Evolutionary conservation across 495 filamentous ascomycete genomes (phyloP).

Genomic region (Chaetomidium leptoderma): DNA sequence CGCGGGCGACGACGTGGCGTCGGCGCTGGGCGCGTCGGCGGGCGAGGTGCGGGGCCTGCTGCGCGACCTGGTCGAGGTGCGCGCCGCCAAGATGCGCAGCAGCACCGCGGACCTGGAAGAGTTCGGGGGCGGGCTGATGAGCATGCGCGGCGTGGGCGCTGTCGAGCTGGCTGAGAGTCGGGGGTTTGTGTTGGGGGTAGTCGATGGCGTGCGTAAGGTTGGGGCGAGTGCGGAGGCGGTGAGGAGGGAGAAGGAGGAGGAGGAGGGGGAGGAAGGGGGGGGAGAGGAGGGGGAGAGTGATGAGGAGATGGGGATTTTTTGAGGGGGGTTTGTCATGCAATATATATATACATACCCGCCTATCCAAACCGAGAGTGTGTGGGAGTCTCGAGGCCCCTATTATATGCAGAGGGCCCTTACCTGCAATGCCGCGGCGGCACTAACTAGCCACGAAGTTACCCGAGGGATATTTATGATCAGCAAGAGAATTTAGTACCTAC

Average conservation of each 20-base stretch:
- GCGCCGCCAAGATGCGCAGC: slow-evolving; percentile 81
- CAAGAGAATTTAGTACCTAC: no score
- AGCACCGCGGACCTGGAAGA: slow-evolving; percentile 67
- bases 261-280: slow-evolving; percentile 33
- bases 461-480: no score
- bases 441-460: no score
- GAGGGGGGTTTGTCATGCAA: neutral
- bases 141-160: slow-evolving; percentile 77
- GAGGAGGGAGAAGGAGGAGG: slow-evolving; percentile 53
- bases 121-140: slow-evolving; percentile 60
- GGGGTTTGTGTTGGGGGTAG: slow-evolving; percentile 76
- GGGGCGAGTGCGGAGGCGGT: slow-evolving; percentile 54
- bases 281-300: slow-evolving; percentile 46
- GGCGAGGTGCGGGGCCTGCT: slow-evolving; percentile 71
- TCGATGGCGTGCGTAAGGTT: slow-evolving; percentile 76
- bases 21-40: slow-evolving; percentile 50
- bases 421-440: no score
- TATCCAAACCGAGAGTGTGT: no score
- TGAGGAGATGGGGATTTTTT: slow-evolving; percentile 42
- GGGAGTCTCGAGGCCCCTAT: no score
- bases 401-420: no score
- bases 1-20: slow-evolving; percentile 78
- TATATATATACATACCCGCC: no score
- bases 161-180: slow-evolving; percentile 89
- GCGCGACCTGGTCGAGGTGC: slow-evolving; percentile 79